These are phyloP conservation scores for Plenodomus lindquistii DNA, from an alignment of 2,329 filamentous ascomycete genomes.

Conservation along the genomic window DNA sequence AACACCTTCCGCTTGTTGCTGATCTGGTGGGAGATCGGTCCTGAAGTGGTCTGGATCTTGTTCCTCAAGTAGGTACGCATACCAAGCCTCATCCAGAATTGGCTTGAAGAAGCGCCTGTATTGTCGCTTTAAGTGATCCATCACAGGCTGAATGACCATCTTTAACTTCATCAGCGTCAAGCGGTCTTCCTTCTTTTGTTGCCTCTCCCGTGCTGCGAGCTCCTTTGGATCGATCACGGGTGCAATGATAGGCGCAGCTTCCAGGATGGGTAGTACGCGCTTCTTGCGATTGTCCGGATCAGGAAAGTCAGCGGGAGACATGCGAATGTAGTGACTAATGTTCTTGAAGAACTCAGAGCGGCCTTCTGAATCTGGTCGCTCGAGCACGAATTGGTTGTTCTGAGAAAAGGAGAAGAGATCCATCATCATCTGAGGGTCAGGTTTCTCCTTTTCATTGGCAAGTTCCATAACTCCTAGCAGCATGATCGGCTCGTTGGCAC, in stretches of 20 bases:
- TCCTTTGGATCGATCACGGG: slow-evolving; percentile 57
- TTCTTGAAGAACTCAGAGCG: slow-evolving; percentile 80
- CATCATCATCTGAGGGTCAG: slow-evolving; percentile 66
- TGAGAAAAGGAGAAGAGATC: slow-evolving; percentile 86
- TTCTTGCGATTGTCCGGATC: slow-evolving; percentile 85
- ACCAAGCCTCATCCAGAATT: slow-evolving; percentile 70
- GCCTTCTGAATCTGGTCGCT: slow-evolving; percentile 65
- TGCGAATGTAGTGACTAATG: slow-evolving; percentile 76
- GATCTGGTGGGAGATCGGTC: slow-evolving; percentile 62
- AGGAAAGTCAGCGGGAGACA: slow-evolving; percentile 82
- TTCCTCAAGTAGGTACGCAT: slow-evolving; percentile 84
- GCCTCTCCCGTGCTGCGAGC: slow-evolving; percentile 81
- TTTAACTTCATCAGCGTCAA: slow-evolving; percentile 86
- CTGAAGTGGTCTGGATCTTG: slow-evolving; percentile 69
- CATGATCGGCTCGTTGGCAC: slow-evolving; percentile 88
- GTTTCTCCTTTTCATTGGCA: slow-evolving; percentile 58
- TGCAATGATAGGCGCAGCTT: slow-evolving; percentile 65
- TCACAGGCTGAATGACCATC: slow-evolving; percentile 86
- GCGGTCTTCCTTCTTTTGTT: slow-evolving; percentile 79
- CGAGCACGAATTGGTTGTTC: slow-evolving; percentile 74
- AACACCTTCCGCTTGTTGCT: slow-evolving; percentile 57
- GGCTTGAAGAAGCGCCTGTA: slow-evolving; percentile 87
- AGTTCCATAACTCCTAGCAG: slow-evolving; percentile 83
- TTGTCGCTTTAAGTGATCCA: slow-evolving; percentile 92
- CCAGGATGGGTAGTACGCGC: slow-evolving; percentile 76